These are phyloP conservation scores for Chaetomium fimeti DNA, from an alignment of 495 filamentous ascomycete species.

Conservation along the genomic window DNA sequence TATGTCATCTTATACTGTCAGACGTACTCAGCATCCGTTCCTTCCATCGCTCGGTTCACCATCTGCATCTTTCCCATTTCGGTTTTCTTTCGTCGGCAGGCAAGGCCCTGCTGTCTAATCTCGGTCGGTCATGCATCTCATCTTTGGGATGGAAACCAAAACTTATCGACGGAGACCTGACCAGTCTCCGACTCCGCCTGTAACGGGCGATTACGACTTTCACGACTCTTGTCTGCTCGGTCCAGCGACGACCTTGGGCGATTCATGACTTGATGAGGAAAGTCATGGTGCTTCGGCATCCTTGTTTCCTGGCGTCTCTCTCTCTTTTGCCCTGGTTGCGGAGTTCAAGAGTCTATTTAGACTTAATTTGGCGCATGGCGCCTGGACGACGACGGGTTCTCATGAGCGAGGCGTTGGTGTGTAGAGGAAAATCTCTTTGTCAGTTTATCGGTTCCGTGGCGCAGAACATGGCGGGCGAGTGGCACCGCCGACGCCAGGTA, in stretches of 20 bases:
- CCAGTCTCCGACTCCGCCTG: conserved; percentile 6
- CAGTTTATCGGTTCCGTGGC: neutral
- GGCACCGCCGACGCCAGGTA: neutral
- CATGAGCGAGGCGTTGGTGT: conserved; percentile 18
- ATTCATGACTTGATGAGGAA: neutral
- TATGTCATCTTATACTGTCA: conserved; percentile 13
- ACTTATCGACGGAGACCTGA: neutral
- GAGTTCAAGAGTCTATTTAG: conserved; percentile 10
- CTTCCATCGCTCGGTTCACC: conserved; percentile 10
- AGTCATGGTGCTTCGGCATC: conserved; percentile 2
- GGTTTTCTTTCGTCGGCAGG: neutral
- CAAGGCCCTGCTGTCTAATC: no score
- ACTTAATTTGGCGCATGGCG: neutral
- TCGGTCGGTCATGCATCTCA: conserved; percentile 4
- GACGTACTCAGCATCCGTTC: conserved; percentile 16
- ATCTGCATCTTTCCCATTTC: neutral
- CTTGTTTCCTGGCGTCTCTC: neutral
- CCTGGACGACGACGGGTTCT: conserved; percentile 2
- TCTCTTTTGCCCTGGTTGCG: neutral
- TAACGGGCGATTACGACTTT: conserved; percentile 12
- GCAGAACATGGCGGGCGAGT: neutral
- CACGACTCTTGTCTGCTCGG: conserved; percentile 13
- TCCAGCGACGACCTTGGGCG: neutral
- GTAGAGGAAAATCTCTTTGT: neutral
- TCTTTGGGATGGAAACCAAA: neutral